A percentile compares a stretch with the other conserved stretches of the same genome.
These are phyloP conservation scores for Panicum virgatum DNA, from an alignment of 202 grass and related monocot species.

Conservation along the genomic window DNA sequence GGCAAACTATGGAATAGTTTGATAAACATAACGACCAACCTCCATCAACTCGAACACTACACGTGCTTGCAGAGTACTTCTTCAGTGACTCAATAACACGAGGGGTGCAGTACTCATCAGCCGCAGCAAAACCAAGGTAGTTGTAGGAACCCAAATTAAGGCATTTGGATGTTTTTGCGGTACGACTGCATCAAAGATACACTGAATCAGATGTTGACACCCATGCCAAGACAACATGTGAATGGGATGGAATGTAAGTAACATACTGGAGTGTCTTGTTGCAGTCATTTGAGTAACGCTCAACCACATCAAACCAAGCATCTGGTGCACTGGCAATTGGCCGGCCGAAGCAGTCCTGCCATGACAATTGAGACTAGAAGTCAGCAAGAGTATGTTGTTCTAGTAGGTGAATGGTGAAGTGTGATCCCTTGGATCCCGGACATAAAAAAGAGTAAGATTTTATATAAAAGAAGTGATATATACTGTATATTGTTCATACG, in stretches of 20 bases:
- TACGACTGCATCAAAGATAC: constrained; percentile 55
- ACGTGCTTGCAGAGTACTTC: constrained; percentile 87
- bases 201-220: constrained; percentile 13
- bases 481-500: not conserved
- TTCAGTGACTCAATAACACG: constrained; percentile 86
- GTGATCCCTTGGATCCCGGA: not conserved
- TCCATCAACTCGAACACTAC: constrained; percentile 82
- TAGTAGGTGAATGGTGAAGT: not conserved
- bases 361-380: constrained; percentile 3
- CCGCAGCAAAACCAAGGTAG: constrained; percentile 91
- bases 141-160: constrained; percentile 94
- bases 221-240: not conserved
- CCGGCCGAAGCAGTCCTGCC: constrained; percentile 82
- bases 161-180: constrained; percentile 72
- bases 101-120: constrained; percentile 93
- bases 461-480: not conserved
- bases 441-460: not conserved
- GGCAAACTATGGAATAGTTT: constrained; percentile 2
- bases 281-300: constrained; percentile 69
- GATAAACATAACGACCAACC: constrained; percentile 49
- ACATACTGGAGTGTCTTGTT: constrained; percentile 87
- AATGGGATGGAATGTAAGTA: constrained; percentile 7
- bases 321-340: constrained; percentile 87
- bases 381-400: not conserved
- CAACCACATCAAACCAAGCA: constrained; percentile 93